phyloP scores from a whole-genome alignment of 257 asterid species.

The Orobanche coerulescens region DNA sequence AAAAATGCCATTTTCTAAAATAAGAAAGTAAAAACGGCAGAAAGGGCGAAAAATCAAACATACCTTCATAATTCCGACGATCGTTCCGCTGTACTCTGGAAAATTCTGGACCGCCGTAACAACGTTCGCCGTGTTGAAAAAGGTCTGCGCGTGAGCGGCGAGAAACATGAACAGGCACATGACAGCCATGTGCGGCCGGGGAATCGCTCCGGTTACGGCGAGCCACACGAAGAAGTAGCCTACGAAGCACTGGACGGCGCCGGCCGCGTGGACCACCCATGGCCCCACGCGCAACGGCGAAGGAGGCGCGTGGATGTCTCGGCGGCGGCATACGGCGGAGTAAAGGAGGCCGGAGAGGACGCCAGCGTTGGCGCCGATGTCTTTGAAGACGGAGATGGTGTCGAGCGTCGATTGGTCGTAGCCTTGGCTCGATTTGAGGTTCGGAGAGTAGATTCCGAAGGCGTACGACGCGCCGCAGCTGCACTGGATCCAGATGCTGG shows the following conservation, averaged over 20 bases:
- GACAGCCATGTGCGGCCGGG: slow-evolving; percentile 42
- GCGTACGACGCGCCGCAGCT: slow-evolving; percentile 92
- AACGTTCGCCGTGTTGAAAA: slow-evolving; percentile 78
- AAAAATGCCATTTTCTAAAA: too few relatives aligned
- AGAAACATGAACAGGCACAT: slow-evolving; percentile 76
- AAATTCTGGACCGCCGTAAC: slow-evolving; percentile 82
- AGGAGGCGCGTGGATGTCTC: slow-evolving; percentile 15
- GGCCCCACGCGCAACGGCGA: slow-evolving; percentile 39
- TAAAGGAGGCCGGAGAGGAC: slow-evolving; percentile 73
- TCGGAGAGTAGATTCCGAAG: slow-evolving; percentile 85
- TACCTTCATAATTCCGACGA: slow-evolving; percentile 97
- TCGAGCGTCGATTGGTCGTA: slow-evolving; percentile 86
- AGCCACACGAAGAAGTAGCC: slow-evolving; percentile 88
- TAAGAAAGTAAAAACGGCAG: background rate
- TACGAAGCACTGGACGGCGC: slow-evolving; percentile 69
- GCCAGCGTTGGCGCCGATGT: slow-evolving; percentile 97
- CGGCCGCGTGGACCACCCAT: slow-evolving; percentile 69
- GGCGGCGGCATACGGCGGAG: slow-evolving; percentile 33
- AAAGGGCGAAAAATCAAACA: background rate
- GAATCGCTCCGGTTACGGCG: slow-evolving; percentile 59
- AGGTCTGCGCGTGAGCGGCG: slow-evolving; percentile 92
- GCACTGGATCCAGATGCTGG: slow-evolving; percentile 95
- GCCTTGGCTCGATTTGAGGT: slow-evolving; percentile 62
- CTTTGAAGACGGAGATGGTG: slow-evolving; percentile 81
- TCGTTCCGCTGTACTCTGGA: slow-evolving; percentile 67